Base-by-base conservation (phyloP, 352 stramenopile genomes). In the Phytophthora fragariaefolia region DNA sequence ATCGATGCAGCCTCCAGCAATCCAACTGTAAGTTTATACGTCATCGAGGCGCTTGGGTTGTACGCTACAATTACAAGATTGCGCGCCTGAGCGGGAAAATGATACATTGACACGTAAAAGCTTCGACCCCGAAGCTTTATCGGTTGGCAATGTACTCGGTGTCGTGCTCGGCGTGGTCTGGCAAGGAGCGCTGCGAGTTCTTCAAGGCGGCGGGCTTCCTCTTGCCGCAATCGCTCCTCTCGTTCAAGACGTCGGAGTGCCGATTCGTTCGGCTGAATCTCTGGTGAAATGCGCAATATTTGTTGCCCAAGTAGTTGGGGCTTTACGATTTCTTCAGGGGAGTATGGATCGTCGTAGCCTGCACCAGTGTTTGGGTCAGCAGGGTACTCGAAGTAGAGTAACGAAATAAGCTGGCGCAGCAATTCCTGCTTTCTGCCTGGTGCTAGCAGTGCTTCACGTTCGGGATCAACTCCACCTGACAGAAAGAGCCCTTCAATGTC, bases 381-480 rank as follows among this genome's bases (percentile, higher is more conserved):
- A 4, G 73, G 77, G 36, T 93, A 90, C 9, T 85, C 53, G 45
- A 93, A 91, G 66, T 79, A 93, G 23, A 93, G 61, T 40, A 93
- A 70, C 15, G 67, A 47, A 13, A 89, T 70, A 43, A 93, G 70
- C 26, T 85, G 79, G 12, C 64, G 66, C 9, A 91, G 58, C 24
- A 93, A 53, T 15, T 71, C 58, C 26, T 85, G 71, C 45, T 93
- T 93, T 45, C 68, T 76, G 0, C 84, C 84, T 12, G 84, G 65
- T 1, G 68, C 73, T 6, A 93, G 61, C 1, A 87, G 57, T 26
- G 82, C 74, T 27, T 67, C 62, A 4, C 81, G 70, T 9, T 68
- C 28, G 3, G 77, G 60, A 24, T 74, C 53, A 38, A 50, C 50
- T 17, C 43, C 54, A 45, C 66, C 66, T 15, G 56, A 61, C 27